These are phyloP conservation scores for Diaporthe eres DNA, from an alignment of 2,329 filamentous ascomycete species.

Conservation along the genomic window DNA sequence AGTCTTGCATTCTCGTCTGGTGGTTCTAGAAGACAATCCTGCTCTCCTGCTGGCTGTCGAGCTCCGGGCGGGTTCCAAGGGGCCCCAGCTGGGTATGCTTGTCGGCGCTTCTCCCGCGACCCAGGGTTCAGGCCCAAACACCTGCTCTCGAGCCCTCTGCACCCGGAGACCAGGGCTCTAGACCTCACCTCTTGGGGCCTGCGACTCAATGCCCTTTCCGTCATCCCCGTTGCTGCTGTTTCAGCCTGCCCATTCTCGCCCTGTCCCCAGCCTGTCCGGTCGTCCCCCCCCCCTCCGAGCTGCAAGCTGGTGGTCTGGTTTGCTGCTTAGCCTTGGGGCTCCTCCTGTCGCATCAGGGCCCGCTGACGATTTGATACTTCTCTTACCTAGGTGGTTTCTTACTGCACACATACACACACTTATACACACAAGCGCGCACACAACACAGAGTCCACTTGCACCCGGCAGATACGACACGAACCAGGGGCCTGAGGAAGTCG, in stretches of 20 bases:
- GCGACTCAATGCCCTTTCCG: constrained; percentile 30
- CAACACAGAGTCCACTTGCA: neutral
- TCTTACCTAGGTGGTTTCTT: neutral
- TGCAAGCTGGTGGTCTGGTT: neutral
- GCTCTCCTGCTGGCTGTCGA: constrained; percentile 8
- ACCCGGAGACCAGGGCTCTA: constrained; percentile 29
- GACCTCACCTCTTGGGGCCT: constrained; percentile 23
- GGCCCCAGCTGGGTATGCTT: constrained; percentile 11
- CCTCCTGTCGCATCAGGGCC: constrained; percentile 14
- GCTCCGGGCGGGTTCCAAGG: constrained; percentile 15
- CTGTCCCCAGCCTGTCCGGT: constrained; percentile 7
- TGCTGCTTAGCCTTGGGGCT: constrained; percentile 9
- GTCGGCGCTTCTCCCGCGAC: constrained; percentile 18
- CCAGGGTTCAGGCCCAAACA: constrained; percentile 25
- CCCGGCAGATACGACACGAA: neutral
- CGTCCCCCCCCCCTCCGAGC: neutral
- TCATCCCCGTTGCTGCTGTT: constrained; percentile 28
- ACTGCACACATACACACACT: neutral
- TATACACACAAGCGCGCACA: neutral
- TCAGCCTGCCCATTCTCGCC: constrained; percentile 23
- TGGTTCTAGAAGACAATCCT: constrained; percentile 22
- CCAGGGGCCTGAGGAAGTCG: constrained; percentile 20
- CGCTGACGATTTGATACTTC: constrained; percentile 21
- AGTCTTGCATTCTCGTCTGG: neutral
- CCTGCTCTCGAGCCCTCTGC: constrained; percentile 28